Evolutionary conservation across 139 green algal species (phyloP), one percentile per base, ranked within the genome.

Genomic region (Chlorella sp.): DNA sequence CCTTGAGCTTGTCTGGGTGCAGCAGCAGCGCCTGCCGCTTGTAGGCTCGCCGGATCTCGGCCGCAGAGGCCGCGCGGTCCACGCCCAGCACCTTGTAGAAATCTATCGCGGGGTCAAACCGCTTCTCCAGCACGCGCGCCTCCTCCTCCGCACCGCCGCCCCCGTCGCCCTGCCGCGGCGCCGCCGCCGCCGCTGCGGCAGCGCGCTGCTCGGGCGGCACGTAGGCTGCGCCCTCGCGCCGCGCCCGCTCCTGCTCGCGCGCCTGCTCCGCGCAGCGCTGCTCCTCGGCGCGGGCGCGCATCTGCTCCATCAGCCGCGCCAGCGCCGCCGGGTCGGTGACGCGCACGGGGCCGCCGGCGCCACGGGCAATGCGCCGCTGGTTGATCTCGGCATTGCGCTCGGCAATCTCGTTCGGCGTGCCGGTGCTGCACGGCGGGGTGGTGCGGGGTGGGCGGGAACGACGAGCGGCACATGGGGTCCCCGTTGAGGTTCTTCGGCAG

Each of bases 61-160:
- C 58, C 3, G 64, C 48, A 35, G 67, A 75, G 2, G 79, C 79
- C 27, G n/a, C 41, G 41, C 71, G 29, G 5, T 82, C 77, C 5
- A 94, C 67, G 6, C 80, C 85, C 29, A 94, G 82, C 11, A 91
- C 71, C 45, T 83, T 82, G 82, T 94, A 94, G 79, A 93, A 94
- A 75, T 94, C 84, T 38, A 90, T 90, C 27, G 17, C 27, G 25
- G 83, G 66, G 45, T 76, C 73, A 68, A 81, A 76, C 1, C 53
- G 53, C 29, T 70, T 43, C 21, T 77, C 62, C 38, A 81, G n/a
- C 43, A 40, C 60, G 27, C 41, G 41, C 31, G 63, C 82, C 77
- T 71, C 61, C 51, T 79, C 71, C 36, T 69, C 66, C 33, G n/a
- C 74, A 21, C 41, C 29, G 50, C 15, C 35, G 8, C 19, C 25